These are phyloP conservation scores for Phytophthora hybrid DNA, from an alignment of 352 stramenopile genomes.

Conservation along the genomic window DNA sequence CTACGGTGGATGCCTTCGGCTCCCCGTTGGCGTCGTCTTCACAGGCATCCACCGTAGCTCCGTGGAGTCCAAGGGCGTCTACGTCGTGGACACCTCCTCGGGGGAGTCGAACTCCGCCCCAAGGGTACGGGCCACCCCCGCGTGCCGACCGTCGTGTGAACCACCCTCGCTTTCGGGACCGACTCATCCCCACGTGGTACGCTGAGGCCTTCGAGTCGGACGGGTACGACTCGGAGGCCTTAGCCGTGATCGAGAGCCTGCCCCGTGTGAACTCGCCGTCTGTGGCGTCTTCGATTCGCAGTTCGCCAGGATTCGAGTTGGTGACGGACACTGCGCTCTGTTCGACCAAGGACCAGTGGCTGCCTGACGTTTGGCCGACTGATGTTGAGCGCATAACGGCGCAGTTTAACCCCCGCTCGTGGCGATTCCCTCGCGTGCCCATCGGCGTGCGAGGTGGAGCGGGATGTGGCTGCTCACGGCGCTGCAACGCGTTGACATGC, in stretches of 20 bases:
- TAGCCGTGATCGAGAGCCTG: neutral
- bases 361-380: too few relatives aligned
- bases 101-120: neutral
- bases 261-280: neutral
- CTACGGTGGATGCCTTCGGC: neutral
- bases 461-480: neutral
- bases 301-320: too few relatives aligned
- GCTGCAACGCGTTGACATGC: too few relatives aligned
- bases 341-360: neutral
- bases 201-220: neutral
- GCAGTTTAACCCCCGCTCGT: neutral
- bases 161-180: neutral
- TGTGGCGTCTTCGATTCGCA: neutral
- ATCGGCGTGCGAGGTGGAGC: neutral
- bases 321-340: neutral
- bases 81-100: neutral
- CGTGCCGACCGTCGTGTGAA: neutral
- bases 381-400: too few relatives aligned
- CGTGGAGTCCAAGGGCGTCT: too few relatives aligned
- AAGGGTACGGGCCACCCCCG: too few relatives aligned
- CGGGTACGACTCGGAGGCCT: neutral
- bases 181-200: neutral
- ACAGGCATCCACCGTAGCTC: neutral
- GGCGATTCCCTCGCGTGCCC: neutral
- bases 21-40: neutral